Base-by-base conservation (phyloP, 495 filamentous ascomycete species). In the Opeltia flavorubescens region DNA sequence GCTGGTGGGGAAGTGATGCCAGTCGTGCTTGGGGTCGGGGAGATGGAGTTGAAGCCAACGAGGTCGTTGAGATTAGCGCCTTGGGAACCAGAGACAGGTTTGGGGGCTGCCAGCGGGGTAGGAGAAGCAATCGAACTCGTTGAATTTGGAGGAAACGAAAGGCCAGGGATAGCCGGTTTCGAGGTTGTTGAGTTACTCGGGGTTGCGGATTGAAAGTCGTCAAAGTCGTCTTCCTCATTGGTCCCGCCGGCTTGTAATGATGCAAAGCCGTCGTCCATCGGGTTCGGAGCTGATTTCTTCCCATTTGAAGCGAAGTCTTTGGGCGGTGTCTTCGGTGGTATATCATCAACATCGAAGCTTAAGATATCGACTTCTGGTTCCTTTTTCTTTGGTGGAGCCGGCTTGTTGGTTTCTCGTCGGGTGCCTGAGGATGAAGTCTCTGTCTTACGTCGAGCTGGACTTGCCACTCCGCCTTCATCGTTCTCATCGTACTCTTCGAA, bases 401-500 rank as follows among this genome's bases (percentile, higher is more conserved):
- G 64, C 53, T 78, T 68, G 58, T 78, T 80, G 34, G 72, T 54
- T 39, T 71, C 70, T 54, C 65, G 52, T 50, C 66, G 65, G 36
- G 63, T 47, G 27, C 52, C 60, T 9, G 68, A 52, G 49, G 68
- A 53, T 40, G 70, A 41, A 33, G 65, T 51, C 20, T 66, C 61
- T 18, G 63, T 53, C 57, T 66, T 67, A 48, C 72, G 71, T 51
- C 72, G 71, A 28, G 53, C 66, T 36, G 60, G 63, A 42, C 57
- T 66, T 55, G 65, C 58, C 53, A 61, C 66, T 46, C 72, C 81
- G 21, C 71, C 86, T 49, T 94, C 89, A 49, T 96, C 89, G 52
- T 81, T 86, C 62, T 98, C 91, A 57, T 98, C 87, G 56, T 98
- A 98, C 63, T 96, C 91, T 44, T 96, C 89, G 52, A 95, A 98